Evolutionary conservation across 257 asterid species (phyloP), one percentile per base, ranked within the genome.

Genomic region (Solanum bukasovii): DNA sequence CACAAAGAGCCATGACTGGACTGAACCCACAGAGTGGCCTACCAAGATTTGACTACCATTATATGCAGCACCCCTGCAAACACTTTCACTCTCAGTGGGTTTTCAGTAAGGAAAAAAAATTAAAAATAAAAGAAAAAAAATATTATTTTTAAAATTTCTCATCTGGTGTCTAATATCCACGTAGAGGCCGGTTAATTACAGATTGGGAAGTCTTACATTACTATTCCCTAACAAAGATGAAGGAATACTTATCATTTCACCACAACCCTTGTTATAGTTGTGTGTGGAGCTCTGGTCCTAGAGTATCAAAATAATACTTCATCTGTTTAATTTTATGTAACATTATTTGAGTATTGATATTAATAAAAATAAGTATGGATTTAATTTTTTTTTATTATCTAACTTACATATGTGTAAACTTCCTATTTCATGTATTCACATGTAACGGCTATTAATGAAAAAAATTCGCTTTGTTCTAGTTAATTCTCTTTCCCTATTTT

Each of bases 1-100:
- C 93, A 91, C 94, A 88, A 68, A 68, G 88, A 27, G 85, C 93
- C 92, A 90, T 61, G 71, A 31, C 68, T 52, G 8, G 61, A 18
- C 63, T 84, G 85, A 61, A 33, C 85, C 87, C 40, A 73, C 82
- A 3, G 14, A 27, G 27, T 46, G 85, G 13, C 85, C 85, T 61
- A 81, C 85, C 5, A 18, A 72, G 88, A 70, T 52, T 73, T 84
- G 87, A 84, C 83, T 29, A 14, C 79, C 90, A 68, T 72, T 59
- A 59, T 31, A 46, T 27, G 42, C 68, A 27, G 85, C 85, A 46
- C 42, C 29, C 37, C 25, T 33, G n/a, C 77, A 68, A 23, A 11
- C 34, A 67, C 81, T 25, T 25, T 78, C 68, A 18, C 40, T 46
- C 85, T 81, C 29, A 46, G 68, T 46, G 85, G 85, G 40, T 29